Conservation (phyloP, 2,329 filamentous ascomycete species). For the Epichloe baconii region DNA sequence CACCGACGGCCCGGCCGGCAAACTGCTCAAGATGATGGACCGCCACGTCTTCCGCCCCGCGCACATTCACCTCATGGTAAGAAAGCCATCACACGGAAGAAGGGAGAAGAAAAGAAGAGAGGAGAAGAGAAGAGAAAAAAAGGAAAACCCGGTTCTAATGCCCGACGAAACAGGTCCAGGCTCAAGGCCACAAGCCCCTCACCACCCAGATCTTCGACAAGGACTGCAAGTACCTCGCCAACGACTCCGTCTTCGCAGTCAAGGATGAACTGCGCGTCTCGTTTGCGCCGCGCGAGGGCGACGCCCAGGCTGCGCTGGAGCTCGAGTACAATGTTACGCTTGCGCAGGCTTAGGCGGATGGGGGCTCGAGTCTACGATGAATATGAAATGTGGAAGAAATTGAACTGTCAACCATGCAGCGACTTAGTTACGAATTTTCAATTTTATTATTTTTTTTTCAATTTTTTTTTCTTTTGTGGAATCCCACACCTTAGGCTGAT, state of each 20-base stretch:
- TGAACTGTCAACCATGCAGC: not conserved
- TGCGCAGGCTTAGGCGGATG: slow-evolving; percentile 2
- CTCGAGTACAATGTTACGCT: slow-evolving; percentile 49
- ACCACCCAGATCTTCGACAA: slow-evolving; percentile 64
- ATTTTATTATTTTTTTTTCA: no score
- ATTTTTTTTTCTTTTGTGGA: no score
- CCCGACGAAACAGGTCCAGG: slow-evolving; percentile 21
- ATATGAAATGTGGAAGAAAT: not conserved
- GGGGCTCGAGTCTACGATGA: not conserved
- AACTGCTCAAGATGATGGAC: slow-evolving; percentile 39
- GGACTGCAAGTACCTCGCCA: slow-evolving; percentile 45
- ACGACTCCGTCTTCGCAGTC: slow-evolving; percentile 41
- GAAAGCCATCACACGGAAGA: not conserved
- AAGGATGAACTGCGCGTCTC: slow-evolving; percentile 35
- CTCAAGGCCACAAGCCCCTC: slow-evolving; percentile 50
- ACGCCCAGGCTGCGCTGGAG: slow-evolving; percentile 40
- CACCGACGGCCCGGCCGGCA: slow-evolving; percentile 38
- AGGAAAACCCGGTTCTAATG: not conserved
- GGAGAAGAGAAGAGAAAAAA: no score
- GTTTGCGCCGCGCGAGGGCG: slow-evolving; percentile 25
- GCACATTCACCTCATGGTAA: slow-evolving; percentile 46
- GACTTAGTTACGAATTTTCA: not conserved
- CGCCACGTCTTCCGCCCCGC: slow-evolving; percentile 44
- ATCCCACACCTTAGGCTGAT: no score
- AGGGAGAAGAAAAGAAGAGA: no score